phyloP scores from a whole-genome alignment of 1,284 basidiomycete species.

The Mixia osmundae region DNA sequence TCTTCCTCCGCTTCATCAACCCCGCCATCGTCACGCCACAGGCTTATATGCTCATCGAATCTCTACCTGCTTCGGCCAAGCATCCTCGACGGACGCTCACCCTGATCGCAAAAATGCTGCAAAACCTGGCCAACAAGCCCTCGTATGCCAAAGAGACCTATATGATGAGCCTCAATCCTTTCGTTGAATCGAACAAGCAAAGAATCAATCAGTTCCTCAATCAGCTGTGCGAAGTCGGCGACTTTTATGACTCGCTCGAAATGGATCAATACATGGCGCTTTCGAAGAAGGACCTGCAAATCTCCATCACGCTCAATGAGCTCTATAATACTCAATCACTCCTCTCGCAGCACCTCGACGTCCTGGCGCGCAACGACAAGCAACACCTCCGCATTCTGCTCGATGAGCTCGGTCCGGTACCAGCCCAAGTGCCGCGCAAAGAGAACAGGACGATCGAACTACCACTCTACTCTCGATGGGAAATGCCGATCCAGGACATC shows the following conservation, averaged over 20 bases:
- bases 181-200: constrained; percentile 93
- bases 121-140: constrained; percentile 97
- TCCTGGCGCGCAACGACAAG: constrained; percentile 84
- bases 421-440: constrained; percentile 82
- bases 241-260: constrained; percentile 98
- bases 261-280: constrained; percentile 99
- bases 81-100: constrained; percentile 89
- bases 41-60: constrained; percentile 97
- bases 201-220: constrained; percentile 94
- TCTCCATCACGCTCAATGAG: constrained; percentile 98
- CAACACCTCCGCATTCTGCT: constrained; percentile 88
- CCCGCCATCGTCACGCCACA: constrained; percentile 99
- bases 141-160: constrained; percentile 93
- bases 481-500: constrained; percentile 93
- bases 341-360: constrained; percentile 82
- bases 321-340: constrained; percentile 93
- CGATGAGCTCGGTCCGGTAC: constrained; percentile 81
- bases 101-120: constrained; percentile 96
- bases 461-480: constrained; percentile 88
- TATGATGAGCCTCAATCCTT: constrained; percentile 95
- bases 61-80: constrained; percentile 59
- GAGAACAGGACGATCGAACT: constrained; percentile 89
- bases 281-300: constrained; percentile 93
- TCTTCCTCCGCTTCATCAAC: constrained; percentile 99
- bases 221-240: constrained; percentile 87